Conservation (phyloP, 345 rosid genomes). For the Populus pruinosa region DNA sequence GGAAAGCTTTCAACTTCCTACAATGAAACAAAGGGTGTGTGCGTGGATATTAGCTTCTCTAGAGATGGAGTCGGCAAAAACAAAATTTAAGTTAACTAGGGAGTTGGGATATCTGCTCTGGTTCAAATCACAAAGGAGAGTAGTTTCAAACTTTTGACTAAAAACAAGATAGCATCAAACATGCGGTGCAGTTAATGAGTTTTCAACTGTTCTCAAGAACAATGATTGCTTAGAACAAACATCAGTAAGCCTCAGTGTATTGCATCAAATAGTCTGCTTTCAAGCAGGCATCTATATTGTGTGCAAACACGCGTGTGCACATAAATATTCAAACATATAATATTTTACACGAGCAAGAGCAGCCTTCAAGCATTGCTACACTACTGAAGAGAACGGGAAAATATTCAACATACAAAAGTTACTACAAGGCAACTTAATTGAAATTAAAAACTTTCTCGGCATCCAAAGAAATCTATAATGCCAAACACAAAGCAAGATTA, state of each 20-base stretch:
- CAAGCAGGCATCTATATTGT: neutral
- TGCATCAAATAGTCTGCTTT: neutral
- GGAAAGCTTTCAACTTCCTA: neutral
- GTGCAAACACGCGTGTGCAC: neutral
- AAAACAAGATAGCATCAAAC: too few relatives aligned
- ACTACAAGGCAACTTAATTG: neutral
- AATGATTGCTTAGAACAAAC: too few relatives aligned
- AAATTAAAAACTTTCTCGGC: neutral
- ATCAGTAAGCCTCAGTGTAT: too few relatives aligned
- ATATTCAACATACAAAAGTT: neutral
- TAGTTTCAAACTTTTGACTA: too few relatives aligned
- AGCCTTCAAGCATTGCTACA: neutral
- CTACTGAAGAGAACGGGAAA: neutral
- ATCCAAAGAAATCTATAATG: neutral
- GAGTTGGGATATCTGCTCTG: too few relatives aligned
- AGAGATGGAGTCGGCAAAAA: neutral
- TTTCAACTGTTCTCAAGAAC: too few relatives aligned
- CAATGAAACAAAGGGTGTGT: neutral
- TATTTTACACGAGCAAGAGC: neutral
- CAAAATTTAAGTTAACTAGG: neutral
- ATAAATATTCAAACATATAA: too few relatives aligned
- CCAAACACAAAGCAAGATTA: neutral
- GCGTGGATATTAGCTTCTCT: neutral
- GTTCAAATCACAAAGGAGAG: too few relatives aligned
- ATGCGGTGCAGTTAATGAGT: too few relatives aligned